These are phyloP conservation scores for Citrus unshiu DNA, from an alignment of 345 rosid genomes.

Conservation along the genomic window DNA sequence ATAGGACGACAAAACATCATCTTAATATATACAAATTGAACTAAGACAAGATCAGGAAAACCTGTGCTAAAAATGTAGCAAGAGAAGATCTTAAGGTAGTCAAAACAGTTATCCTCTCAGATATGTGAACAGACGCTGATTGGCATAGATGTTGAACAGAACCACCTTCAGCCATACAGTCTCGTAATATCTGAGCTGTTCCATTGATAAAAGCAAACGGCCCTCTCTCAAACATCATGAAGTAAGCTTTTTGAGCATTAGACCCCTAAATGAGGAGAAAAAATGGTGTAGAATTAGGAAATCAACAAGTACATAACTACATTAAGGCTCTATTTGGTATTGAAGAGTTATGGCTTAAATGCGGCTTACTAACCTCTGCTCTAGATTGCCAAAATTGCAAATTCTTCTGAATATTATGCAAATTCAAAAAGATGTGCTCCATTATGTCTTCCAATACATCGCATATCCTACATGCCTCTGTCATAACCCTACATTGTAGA, in stretches of 20 bases:
- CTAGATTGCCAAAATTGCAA: constrained; percentile 78
- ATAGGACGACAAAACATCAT: background rate
- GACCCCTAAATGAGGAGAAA: constrained; percentile 46
- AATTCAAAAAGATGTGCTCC: constrained; percentile 42
- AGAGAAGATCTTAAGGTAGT: constrained; percentile 53
- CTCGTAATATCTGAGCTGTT: constrained; percentile 38
- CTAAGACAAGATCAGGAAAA: constrained; percentile 15
- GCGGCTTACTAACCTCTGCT: constrained; percentile 57
- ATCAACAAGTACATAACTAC: background rate
- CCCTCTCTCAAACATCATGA: constrained; percentile 89
- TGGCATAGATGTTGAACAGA: constrained; percentile 50
- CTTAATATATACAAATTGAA: background rate
- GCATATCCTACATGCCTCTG: constrained; percentile 39
- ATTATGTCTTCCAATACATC: constrained; percentile 67
- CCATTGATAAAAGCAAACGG: constrained; percentile 69
- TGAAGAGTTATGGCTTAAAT: background rate
- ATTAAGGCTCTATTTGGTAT: no score
- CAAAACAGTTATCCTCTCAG: constrained; percentile 62
- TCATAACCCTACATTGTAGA: constrained; percentile 31
- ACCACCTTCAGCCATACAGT: constrained; percentile 39
- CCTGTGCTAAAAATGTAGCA: constrained; percentile 91
- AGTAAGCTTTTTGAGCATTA: constrained; percentile 58
- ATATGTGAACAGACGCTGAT: constrained; percentile 66
- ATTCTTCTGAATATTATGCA: constrained; percentile 68
- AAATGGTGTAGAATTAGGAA: background rate